Conservation (phyloP, 352 stramenopile species). For the Phytophthora chlamydospora region DNA sequence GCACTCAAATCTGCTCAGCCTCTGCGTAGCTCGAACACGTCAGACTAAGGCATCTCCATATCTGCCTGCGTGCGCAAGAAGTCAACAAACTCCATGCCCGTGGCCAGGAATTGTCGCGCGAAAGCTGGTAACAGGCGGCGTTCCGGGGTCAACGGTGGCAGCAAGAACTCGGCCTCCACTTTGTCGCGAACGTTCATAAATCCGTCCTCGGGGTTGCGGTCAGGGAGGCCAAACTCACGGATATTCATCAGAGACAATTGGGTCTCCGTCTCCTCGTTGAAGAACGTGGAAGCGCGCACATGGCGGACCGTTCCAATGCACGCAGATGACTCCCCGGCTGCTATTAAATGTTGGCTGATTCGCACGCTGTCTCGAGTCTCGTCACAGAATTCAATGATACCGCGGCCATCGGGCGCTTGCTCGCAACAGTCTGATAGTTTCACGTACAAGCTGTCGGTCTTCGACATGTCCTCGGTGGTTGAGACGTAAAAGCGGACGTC, state of each 20-base stretch:
- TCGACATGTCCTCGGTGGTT: constrained; percentile 60
- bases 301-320: constrained; percentile 66
- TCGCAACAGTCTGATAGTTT: constrained; percentile 45
- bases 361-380: constrained; percentile 49
- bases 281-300: constrained; percentile 57
- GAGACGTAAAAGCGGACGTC: constrained; percentile 84
- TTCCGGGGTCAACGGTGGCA: constrained; percentile 64
- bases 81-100: constrained; percentile 69
- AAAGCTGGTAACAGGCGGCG: constrained; percentile 58
- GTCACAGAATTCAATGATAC: constrained; percentile 66
- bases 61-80: constrained; percentile 54
- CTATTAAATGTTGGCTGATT: constrained; percentile 57
- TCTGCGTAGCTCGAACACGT: background rate
- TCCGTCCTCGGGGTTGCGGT: constrained; percentile 41
- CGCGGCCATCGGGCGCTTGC: constrained; percentile 42
- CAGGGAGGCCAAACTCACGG: constrained; percentile 63
- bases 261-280: constrained; percentile 33
- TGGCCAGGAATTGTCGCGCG: constrained; percentile 57
- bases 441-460: constrained; percentile 49
- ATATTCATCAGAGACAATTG: constrained; percentile 61
- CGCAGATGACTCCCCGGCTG: constrained; percentile 41
- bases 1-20: background rate
- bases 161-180: constrained; percentile 65
- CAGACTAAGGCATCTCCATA: constrained; percentile 27
- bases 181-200: constrained; percentile 66